Conservation (phyloP, 2,329 filamentous ascomycete species). For the Ceratocystiopsis sp. region DNA sequence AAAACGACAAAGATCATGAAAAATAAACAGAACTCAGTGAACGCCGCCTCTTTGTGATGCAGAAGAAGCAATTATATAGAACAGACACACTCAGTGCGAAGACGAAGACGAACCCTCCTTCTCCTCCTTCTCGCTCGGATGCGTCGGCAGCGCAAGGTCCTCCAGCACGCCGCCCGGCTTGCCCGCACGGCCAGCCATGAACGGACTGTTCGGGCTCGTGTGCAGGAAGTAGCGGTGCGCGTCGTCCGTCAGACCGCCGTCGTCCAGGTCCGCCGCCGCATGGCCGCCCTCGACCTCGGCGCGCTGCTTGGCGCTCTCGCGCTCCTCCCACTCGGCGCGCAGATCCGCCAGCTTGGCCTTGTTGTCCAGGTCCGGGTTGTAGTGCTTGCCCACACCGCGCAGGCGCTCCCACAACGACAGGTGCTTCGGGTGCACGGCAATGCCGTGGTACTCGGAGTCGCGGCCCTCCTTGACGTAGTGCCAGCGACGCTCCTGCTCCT, state of each 20-base stretch:
- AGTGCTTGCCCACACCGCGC: conserved; percentile 61
- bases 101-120: neutral
- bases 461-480: conserved; percentile 64
- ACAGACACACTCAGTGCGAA: neutral
- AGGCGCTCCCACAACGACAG: conserved; percentile 77
- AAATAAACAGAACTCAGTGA: too few species aligned
- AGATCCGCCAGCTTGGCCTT: conserved; percentile 75
- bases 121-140: neutral
- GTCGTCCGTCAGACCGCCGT: conserved; percentile 33
- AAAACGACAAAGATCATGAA: too few species aligned
- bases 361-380: conserved; percentile 70
- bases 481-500: conserved; percentile 95
- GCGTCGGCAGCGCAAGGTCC: neutral
- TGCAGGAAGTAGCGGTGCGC: conserved; percentile 37
- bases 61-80: neutral
- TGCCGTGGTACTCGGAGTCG: conserved; percentile 74
- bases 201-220: conserved; percentile 12
- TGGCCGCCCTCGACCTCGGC: conserved; percentile 27
- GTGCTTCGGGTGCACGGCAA: conserved; percentile 80
- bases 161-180: conserved; percentile 4
- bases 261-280: conserved; percentile 20
- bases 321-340: conserved; percentile 42
- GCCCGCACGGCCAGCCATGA: conserved; percentile 2
- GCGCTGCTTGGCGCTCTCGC: conserved; percentile 27
- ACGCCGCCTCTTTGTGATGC: too few species aligned